Base-by-base conservation (phyloP, 768 basidiomycete genomes). In the Russula abietina region DNA sequence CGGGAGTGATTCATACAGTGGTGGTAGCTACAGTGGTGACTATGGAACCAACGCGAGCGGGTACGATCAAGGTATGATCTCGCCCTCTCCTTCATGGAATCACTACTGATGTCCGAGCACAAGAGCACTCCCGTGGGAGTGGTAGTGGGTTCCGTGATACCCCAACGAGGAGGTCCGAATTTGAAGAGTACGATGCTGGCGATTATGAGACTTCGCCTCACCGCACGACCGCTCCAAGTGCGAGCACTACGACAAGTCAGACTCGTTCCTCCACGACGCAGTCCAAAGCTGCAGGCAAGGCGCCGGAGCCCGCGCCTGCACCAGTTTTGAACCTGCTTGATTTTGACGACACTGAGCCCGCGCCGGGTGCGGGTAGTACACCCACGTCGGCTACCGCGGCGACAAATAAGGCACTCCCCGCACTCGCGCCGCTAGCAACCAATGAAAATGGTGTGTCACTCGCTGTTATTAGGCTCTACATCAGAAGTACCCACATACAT, bases 151-250 rank as follows among this genome's bases (percentile, higher is more conserved):
- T 88, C 75, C 78, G 82, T 55, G 89, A 92, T 64, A 77, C 74
- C 36, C 73, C 74, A 9, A 74, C 83, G 45, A 76, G 83, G 17
- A 77, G 79, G 59, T 81, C 83, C 4, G 63, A 64, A 28, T 98
- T 85, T 67, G 95, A 98, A 69, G 95, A 98, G 72, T 99, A 99
- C 73, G 91, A 96, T 67, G 97, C 96, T 14, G 96, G 96, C 2
- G 93, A 93, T 62, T 95, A 98, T 64, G 93, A 96, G n/a, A 74
- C 71, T 45, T 73, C 68, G 65, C 75, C 71, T 65, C 79, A 73
- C 57, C 78, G 73, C 64, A 77, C 76, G 50, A 77, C 77, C 24
- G 45, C 78, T 50, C 69, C 75, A 24, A 68, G 69, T 36, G 76
- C 74, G 56, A 73, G 67, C 36, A 62, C 64, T 4, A 28, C 69